Conservation (phyloP, 345 rosid species). For the Raphanus sativus region DNA sequence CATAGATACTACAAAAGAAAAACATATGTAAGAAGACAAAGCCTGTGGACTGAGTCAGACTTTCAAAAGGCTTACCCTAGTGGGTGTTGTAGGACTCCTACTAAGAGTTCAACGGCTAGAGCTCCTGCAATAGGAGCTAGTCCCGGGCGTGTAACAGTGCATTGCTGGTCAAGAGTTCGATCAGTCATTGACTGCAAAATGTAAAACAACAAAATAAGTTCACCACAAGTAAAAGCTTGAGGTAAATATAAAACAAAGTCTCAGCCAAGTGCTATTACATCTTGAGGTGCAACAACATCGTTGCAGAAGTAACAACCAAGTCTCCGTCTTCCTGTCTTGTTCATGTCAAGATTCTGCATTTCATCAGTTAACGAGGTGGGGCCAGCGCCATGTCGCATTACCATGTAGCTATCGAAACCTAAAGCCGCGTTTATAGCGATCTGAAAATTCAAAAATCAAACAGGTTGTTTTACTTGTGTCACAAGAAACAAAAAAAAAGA, state of each 20-base stretch:
- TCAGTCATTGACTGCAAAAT: conserved; percentile 82
- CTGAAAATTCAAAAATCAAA: conserved; percentile 43
- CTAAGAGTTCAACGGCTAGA: conserved; percentile 84
- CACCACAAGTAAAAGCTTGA: background rate
- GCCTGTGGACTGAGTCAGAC: background rate
- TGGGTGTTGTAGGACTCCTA: conserved; percentile 83
- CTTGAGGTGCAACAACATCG: conserved; percentile 92
- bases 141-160: conserved; percentile 97
- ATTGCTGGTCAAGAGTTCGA: conserved; percentile 94
- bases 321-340: conserved; percentile 49
- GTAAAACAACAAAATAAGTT: background rate
- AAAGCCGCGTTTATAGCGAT: conserved; percentile 87
- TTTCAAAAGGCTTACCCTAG: conserved; percentile 53
- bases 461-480: background rate
- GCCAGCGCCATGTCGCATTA: conserved; percentile 97
- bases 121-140: conserved; percentile 94
- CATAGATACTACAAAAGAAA: conserved; percentile 51
- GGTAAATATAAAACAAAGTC: background rate
- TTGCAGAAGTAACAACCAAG: conserved; percentile 98
- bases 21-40: conserved; percentile 18
- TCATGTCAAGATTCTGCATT: conserved; percentile 46
- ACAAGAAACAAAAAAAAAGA: background rate
- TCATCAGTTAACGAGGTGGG: conserved; percentile 48
- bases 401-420: conserved; percentile 95
- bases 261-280: conserved; percentile 45